Evolutionary conservation across 768 basidiomycete genomes (phyloP), one percentile per base, ranked within the genome.

Genomic region (Piloderma croceum): DNA sequence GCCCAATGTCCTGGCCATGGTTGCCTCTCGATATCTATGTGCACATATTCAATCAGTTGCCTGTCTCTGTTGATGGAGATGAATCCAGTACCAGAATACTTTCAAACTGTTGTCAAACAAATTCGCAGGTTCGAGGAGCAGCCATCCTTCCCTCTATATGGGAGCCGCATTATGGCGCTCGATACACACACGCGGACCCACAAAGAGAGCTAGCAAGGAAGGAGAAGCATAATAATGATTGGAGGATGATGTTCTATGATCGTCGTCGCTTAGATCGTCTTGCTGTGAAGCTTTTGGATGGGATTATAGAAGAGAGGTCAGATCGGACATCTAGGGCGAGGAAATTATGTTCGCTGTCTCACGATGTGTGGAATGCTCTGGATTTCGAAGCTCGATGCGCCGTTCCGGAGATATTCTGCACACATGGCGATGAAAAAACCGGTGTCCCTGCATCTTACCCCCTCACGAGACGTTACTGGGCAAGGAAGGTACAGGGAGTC

Each of bases 351-450:
- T 57, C 57, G 29, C 57, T 70, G 47, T 65, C 65, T 9, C 68
- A 74, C 45, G 81, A 81, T 44, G 66, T 71, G 27, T 81, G 76
- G 76, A 73, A 80, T 50, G 69, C 55, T 13, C 51, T 81, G 39
- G 62, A 70, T 15, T 47, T 64, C 11, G 68, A 71, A 48, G 51
- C 61, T 21, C 49, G 56, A 17, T 58, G 61, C 13, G 53, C 67
- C 18, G 36, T 70, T 24, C 68, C 71, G 0, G 41, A 48, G 24
- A 46, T 50, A 34, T 56, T 67, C 36, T 36, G 42, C 34, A 49
- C 43, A 19, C 41, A 41, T 12, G 46, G 36, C 35, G 33, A 31
- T 24, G 19, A 24, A 29, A 21, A 29, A 29, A 40, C 35, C 25
- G 25, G 17, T 20, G 35, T 19, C 19, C 25, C 17, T 23, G 39